Evolutionary conservation across 768 basidiomycete genomes (phyloP), one percentile per base, ranked within the genome.

Genomic region (button mushroom (Agaricus bisporus)): DNA sequence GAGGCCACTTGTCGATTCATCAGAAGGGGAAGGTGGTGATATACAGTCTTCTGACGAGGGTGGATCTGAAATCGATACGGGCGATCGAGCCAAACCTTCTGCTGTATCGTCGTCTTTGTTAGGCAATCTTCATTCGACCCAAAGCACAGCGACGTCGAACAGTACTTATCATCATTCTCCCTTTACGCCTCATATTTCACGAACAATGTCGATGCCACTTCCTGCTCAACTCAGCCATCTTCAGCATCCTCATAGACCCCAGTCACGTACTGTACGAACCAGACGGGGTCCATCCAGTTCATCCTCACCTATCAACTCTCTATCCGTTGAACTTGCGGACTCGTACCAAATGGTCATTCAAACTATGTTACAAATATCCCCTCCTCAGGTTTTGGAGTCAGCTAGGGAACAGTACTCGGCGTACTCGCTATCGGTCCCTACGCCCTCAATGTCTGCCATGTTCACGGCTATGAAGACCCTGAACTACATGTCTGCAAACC

Each of bases 401-500:
- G 85, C 88, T 2, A 95, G 90, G 67, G 94, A 98, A 63, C 93
- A 94, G 64, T 88, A 93, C 63, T 88, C 93, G 1, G 87, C 91
- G 22, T 95, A 91, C 66, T 81, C 92, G 1, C 69, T 98, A 22
- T 85, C 90, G 36, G 81, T 97, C 41, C 95, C 94, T 9, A 89
- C 89, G 0, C 81, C 92, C 5, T 91, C 87, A 59, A 78, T 98
- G 68, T 88, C 90, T 15, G 90, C 91, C 37, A 77, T 98, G 66
- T 81, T 97, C 66, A 91, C 90, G 15, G 80, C 86, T 37, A 91
- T 97, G 90, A 92, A 93, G 71, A 89, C 87, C 59, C 80, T 98
- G 59, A 95, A 95, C 66, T 95, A 90, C 63, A 81, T 97, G 59
- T 91, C 91, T 4, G 90, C 89, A n/a, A 88, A 91, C 65, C 82